Base-by-base conservation (phyloP, 75 land plant species). In the Cunninghamia lanceolata region DNA sequence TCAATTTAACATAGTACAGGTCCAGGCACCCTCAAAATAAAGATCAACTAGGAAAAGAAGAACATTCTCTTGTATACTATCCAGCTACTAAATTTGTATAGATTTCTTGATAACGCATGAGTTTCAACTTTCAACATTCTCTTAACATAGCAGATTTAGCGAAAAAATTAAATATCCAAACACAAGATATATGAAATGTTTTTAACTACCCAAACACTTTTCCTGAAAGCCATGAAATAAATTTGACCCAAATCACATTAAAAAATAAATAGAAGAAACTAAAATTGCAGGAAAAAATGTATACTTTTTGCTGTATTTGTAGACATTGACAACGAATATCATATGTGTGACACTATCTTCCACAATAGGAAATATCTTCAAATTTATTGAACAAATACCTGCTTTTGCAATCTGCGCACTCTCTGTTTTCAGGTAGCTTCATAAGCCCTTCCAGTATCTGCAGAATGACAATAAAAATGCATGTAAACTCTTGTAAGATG, bases 401-500 rank as follows among this genome's bases (percentile, higher is more conserved):
- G 95, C 90, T 84, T 88, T 93, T 95, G 85, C 99, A 96, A 86
- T 96, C 99, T n/a, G 99, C 99, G 86, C 99, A 96, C 86, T 95
- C 99, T 86, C 93, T 91, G 83, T 96, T 96, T 77, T 96, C 99
- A 63, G 99, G 99, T 78, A 95, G 90, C 87, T 93, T 96, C 84
- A 95, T 87, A 76, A 96, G 96, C 13, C 95, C 97, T 78, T 96
- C 96, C 86, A 96, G 79, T 45, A 95, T 90, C 99, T 96, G 93
- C 56, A 89, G 83, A 83, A 46, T 28, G 34, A 84, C 43, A 82
- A 46, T 36, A 80, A 28, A n/a, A 80, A 80, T 21, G n/a, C 13
- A 45, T 80, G 46, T n/a, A 43, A 42, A 42, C 82, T 43, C 32
- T 78, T 39, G 4, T 43, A 50, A 45, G 30, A 40, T n/a, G 30